Percentiles rank a stretch among this genome's conserved stretches.
These are phyloP conservation scores for Trichoderma aggressivum DNA, from an alignment of 2,329 filamentous ascomycete species.

Conservation along the genomic window DNA sequence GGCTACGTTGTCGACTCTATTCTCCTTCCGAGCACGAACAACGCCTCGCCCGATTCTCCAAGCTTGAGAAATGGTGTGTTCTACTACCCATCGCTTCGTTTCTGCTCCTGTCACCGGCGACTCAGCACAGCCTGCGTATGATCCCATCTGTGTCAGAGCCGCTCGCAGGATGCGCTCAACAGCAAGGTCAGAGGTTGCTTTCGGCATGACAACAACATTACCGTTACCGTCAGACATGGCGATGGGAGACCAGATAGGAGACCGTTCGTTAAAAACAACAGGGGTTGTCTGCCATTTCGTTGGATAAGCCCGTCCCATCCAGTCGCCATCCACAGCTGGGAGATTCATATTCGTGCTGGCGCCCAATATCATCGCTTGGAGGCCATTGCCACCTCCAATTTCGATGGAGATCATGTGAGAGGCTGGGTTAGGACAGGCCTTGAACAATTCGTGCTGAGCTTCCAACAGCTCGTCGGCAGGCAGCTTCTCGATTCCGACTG, in stretches of 20 bases:
- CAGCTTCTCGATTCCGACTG: constrained; percentile 59
- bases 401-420: constrained; percentile 61
- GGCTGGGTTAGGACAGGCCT: constrained; percentile 43
- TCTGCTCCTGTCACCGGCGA: constrained; percentile 48
- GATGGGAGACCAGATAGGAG: constrained; percentile 44
- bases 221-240: constrained; percentile 52
- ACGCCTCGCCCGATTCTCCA: constrained; percentile 62
- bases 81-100: constrained; percentile 49
- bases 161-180: constrained; percentile 50
- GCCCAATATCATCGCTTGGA: constrained; percentile 56
- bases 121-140: constrained; percentile 47
- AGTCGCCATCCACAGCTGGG: constrained; percentile 52
- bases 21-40: constrained; percentile 46
- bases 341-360: constrained; percentile 50
- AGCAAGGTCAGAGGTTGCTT: constrained; percentile 43
- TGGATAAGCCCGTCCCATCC: constrained; percentile 56
- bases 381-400: constrained; percentile 64
- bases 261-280: constrained; percentile 48
- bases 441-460: constrained; percentile 51
- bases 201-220: constrained; percentile 48
- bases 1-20: constrained; percentile 51
- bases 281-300: constrained; percentile 55
- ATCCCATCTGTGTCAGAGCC: constrained; percentile 54
- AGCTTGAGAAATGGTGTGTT: constrained; percentile 51
- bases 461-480: constrained; percentile 54